A percentile compares a stretch with the other conserved stretches of the same genome.
These are phyloP conservation scores for Yamadazyma dendronema DNA, from an alignment of 1,139 yeast genomes.

Conservation along the genomic window DNA sequence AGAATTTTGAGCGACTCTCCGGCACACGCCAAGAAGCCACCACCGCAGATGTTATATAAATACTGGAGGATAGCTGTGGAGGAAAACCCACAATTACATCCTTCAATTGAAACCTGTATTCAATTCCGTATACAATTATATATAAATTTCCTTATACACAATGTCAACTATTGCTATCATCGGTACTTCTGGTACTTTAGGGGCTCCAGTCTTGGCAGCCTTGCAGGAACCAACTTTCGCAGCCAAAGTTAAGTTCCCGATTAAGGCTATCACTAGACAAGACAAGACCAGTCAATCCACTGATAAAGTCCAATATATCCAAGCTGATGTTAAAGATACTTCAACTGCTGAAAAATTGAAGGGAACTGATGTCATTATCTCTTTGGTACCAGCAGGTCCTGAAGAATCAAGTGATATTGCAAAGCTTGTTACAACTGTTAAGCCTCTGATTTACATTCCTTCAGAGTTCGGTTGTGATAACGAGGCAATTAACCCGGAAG, in stretches of 20 bases:
- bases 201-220: slow-evolving; percentile 46
- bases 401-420: slow-evolving; percentile 24
- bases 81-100: too few species aligned
- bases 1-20: too few species aligned
- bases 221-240: slow-evolving; percentile 43
- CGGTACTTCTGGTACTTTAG: slow-evolving; percentile 55
- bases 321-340: slow-evolving; percentile 17
- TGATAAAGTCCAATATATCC: slow-evolving; percentile 40
- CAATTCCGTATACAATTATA: too few species aligned
- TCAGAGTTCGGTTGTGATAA: slow-evolving; percentile 60
- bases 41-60: too few species aligned
- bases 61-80: too few species aligned
- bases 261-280: slow-evolving; percentile 50
- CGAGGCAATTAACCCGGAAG: slow-evolving; percentile 15
- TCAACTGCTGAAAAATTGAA: slow-evolving; percentile 31
- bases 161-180: slow-evolving; percentile 46
- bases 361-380: slow-evolving; percentile 53
- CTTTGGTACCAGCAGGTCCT: slow-evolving; percentile 34
- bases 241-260: slow-evolving; percentile 45
- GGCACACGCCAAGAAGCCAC: too few species aligned
- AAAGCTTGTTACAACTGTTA: slow-evolving; percentile 35
- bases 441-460: slow-evolving; percentile 57
- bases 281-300: slow-evolving; percentile 30
- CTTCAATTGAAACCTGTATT: too few species aligned
- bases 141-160: too few species aligned